These are phyloP conservation scores for Asterophora lycoperdoides DNA, from an alignment of 768 basidiomycete species.

Conservation along the genomic window DNA sequence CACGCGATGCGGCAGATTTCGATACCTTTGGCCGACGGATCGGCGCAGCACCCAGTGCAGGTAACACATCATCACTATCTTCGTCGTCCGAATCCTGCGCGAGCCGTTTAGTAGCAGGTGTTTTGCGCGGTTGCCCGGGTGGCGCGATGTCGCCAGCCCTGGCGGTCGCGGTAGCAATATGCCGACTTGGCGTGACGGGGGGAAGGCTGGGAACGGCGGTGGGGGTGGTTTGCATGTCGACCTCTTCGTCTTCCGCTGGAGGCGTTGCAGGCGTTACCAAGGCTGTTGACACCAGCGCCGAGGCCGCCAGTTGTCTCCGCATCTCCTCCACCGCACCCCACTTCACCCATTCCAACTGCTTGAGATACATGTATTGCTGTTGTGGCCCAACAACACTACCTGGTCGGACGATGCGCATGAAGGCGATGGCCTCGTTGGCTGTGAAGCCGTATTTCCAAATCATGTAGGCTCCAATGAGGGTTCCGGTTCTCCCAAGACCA, in stretches of 20 bases:
- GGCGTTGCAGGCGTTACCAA: slow-evolving; percentile 75
- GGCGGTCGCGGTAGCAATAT: slow-evolving; percentile 65
- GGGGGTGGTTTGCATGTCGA: slow-evolving; percentile 45
- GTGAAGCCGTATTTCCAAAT: slow-evolving; percentile 99
- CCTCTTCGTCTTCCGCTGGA: slow-evolving; percentile 74
- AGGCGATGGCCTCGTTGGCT: slow-evolving; percentile 92
- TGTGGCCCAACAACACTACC: slow-evolving; percentile 91
- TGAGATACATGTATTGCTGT: slow-evolving; percentile 93
- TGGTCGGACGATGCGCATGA: slow-evolving; percentile 96
- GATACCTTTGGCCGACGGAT: slow-evolving; percentile 35
- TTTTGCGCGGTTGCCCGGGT: slow-evolving; percentile 85
- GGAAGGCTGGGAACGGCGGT: slow-evolving; percentile 40
- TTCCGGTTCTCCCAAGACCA: slow-evolving; percentile 93
- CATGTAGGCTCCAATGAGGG: slow-evolving; percentile 94
- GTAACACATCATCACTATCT: slow-evolving; percentile 58
- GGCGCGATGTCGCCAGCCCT: slow-evolving; percentile 69
- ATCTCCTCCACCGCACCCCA: slow-evolving; percentile 89
- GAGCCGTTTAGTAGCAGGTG: slow-evolving; percentile 70
- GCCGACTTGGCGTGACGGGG: slow-evolving; percentile 79
- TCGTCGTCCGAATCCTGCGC: slow-evolving; percentile 69
- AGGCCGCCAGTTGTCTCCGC: slow-evolving; percentile 43
- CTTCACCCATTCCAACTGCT: slow-evolving; percentile 90
- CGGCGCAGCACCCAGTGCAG: slow-evolving; percentile 53
- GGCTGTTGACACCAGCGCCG: slow-evolving; percentile 33
- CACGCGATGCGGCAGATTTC: slow-evolving; percentile 39